Evolutionary conservation across 768 basidiomycete species (phyloP), one percentile per base, ranked within the genome.

Genomic region (Mycena floridula): DNA sequence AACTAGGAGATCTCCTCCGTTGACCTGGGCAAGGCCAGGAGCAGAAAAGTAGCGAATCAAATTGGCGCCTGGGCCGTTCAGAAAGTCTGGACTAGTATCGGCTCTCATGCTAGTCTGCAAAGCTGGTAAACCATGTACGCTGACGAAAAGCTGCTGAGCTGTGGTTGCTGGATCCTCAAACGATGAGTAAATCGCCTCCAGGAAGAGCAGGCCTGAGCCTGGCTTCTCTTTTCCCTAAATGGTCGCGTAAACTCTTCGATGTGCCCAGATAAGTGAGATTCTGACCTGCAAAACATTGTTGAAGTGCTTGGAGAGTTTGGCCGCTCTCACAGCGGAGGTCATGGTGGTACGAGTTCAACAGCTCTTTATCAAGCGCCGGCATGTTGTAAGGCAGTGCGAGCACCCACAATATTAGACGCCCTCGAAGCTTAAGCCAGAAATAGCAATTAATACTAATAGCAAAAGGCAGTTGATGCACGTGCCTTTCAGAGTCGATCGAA

Each of bases 101-200:
- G 53, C 58, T 22, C 66, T 62, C 57, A 81, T 66, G 2, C 73
- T 63, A 1, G 50, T 45, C 28, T 73, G 70, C 4, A 81, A 40
- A 2, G 66, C 52, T 6, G 41, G 24, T 3, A 72, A 58, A 1
- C 76, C 79, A 2, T 50, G 30, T 3, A 50, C 40, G 47, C 64
- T 67, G 13, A 51, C 55, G 7, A 66, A 57, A 5, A 80, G 57
- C 13, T 58, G 64, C 48, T 59, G 51, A 37, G 74, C 48, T 49
- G 72, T 74, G 0, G 49, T 38, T 0, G 58, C 51, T 5, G 68
- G 58, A 25, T 76, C 70, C 3, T n/a, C n/a, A n/a, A 58, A 52
- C 43, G 73, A 70, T 4, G 48, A 44, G 52, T 56, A 70, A 21
- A 80, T 58, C 5, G 68, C 73, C 44, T 80, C 68, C 2, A 79